phyloP scores from a whole-genome alignment of 176 grass and related monocot genomes.

The sorghum (Sorghum bicolor) region Sorghum_bicolor_NCBIv3 NC_012871.2:67930501-67931000 shows the following conservation, averaged over 20 bases:
- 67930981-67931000: background rate
- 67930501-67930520: background rate
- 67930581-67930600: no score
- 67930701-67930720: background rate
- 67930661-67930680: background rate
- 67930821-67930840: constrained; percentile 17
- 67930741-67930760: background rate
- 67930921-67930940: constrained; percentile 26
- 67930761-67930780: background rate
- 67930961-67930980: background rate
- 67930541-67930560: background rate
- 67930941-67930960: constrained; percentile 13
- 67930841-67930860: background rate
- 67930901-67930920: background rate
- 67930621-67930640: background rate
- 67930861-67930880: constrained; percentile 4
- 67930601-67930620: background rate
- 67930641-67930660: background rate
- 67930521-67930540: background rate
- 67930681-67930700: background rate
- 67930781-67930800: no score
- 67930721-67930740: background rate
- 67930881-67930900: background rate
- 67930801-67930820: background rate
- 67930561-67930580: background rate